Conservation (phyloP, 495 filamentous ascomycete species). For the Polyplosphaeria fusca region DNA sequence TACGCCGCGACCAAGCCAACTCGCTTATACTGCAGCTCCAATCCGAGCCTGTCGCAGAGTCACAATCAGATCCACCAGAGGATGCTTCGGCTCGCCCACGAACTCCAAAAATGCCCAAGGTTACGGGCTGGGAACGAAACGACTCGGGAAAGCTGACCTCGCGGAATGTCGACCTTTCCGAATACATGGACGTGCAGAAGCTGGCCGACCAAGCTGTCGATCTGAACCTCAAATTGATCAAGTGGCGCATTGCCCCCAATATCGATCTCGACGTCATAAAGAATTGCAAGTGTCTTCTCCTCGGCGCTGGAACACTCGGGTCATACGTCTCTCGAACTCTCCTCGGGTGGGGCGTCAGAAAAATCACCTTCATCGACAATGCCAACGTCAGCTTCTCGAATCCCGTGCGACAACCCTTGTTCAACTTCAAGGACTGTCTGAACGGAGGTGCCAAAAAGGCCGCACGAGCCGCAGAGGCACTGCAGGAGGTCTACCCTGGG, state of each 20-base stretch:
- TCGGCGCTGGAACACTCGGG: constrained; percentile 93
- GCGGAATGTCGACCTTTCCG: constrained; percentile 72
- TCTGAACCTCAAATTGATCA: constrained; percentile 96
- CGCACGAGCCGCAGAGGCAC: constrained; percentile 69
- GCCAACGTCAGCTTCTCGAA: constrained; percentile 96
- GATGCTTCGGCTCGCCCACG: constrained; percentile 27
- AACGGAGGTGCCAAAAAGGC: constrained; percentile 85
- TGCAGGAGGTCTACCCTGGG: constrained; percentile 86
- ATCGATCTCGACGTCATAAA: constrained; percentile 87
- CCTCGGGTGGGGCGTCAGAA: constrained; percentile 94
- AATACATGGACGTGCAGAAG: constrained; percentile 83
- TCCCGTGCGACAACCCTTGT: constrained; percentile 90
- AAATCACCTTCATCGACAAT: constrained; percentile 95
- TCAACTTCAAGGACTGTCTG: constrained; percentile 83
- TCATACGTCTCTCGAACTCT: constrained; percentile 88
- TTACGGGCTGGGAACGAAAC: constrained; percentile 93
- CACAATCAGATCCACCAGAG: constrained; percentile 25
- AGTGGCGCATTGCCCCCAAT: constrained; percentile 90
- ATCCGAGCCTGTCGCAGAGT: constrained; percentile 44
- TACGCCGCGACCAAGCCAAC: constrained; percentile 68
- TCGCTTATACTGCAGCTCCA: constrained; percentile 73
- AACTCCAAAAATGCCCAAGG: constrained; percentile 65
- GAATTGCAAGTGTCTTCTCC: constrained; percentile 81
- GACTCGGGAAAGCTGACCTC: constrained; percentile 68
- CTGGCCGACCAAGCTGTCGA: constrained; percentile 96